phyloP scores from a whole-genome alignment of 345 rosid species.

The Conringia planisiliqua region DNA sequence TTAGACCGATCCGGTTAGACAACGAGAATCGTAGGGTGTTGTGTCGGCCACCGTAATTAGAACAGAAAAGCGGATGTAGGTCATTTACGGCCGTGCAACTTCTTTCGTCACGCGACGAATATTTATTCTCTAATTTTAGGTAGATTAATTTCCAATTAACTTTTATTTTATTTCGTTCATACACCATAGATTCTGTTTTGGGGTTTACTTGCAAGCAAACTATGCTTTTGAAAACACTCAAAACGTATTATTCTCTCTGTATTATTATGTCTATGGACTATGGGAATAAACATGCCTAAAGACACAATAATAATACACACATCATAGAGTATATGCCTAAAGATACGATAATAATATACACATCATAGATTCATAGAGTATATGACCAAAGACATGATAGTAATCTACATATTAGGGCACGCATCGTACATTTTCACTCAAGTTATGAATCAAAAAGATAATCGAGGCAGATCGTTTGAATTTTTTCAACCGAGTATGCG shows the following conservation, averaged over 20 bases:
- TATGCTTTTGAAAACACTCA: not conserved
- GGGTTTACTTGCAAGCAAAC: not conserved
- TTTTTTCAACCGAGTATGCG: not conserved
- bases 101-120: not conserved
- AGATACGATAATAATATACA: not conserved
- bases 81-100: not conserved
- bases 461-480: not conserved
- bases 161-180: not conserved
- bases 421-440: not conserved
- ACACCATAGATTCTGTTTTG: not conserved
- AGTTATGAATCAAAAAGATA: not conserved
- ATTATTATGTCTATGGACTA: too few relatives aligned
- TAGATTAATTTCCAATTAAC: not conserved
- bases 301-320: not conserved
- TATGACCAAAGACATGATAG: not conserved
- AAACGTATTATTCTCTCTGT: not conserved
- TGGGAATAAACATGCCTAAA: not conserved
- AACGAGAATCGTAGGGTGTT: slow-evolving; percentile 2
- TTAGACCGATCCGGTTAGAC: slow-evolving; percentile 15
- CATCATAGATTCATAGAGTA: not conserved
- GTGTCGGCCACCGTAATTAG: slow-evolving; percentile 25
- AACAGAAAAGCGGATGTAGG: not conserved
- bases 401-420: too few relatives aligned
- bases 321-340: not conserved
- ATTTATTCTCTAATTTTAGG: not conserved